These are phyloP conservation scores for Piedraia hortae DNA, from an alignment of 2,329 filamentous ascomycete species.

Conservation along the genomic window DNA sequence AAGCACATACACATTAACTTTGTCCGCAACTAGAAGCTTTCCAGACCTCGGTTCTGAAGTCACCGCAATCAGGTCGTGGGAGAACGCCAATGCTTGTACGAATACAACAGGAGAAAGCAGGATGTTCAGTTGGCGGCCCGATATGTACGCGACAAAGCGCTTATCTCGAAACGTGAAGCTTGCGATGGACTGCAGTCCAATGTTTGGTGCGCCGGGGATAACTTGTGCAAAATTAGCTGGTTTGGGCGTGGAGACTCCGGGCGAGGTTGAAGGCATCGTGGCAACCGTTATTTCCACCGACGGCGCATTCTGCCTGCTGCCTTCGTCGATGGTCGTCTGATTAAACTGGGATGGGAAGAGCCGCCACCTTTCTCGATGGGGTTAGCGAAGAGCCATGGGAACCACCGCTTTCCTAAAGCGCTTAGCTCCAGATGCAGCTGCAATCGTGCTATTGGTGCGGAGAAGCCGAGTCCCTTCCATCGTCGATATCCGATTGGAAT, in stretches of 20 bases:
- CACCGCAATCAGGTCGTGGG: conserved; percentile 42
- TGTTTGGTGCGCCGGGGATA: conserved; percentile 51
- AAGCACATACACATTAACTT: conserved; percentile 44
- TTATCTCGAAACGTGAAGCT: conserved; percentile 45
- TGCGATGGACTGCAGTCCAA: conserved; percentile 50
- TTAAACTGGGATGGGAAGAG: too few relatives aligned
- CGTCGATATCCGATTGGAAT: too few relatives aligned
- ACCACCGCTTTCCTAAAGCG: too few relatives aligned
- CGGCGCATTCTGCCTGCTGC: too few relatives aligned
- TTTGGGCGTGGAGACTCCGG: conserved; percentile 1
- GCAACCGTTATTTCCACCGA: conserved; percentile 2
- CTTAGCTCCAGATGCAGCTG: too few relatives aligned
- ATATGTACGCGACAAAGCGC: conserved; percentile 63
- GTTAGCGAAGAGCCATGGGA: too few relatives aligned
- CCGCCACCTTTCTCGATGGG: too few relatives aligned
- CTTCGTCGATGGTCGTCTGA: background rate
- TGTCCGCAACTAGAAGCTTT: conserved; percentile 55
- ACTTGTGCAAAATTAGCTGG: conserved; percentile 17
- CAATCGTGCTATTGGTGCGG: too few relatives aligned
- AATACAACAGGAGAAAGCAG: conserved; percentile 46
- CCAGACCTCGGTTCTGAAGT: conserved; percentile 57
- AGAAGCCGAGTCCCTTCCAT: too few relatives aligned
- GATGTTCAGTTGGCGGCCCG: conserved; percentile 64
- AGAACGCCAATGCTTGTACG: conserved; percentile 44
- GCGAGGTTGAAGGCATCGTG: conserved; percentile 10